phyloP scores from a whole-genome alignment of 441 rosid genomes.

The Brassica balearica region DNA sequence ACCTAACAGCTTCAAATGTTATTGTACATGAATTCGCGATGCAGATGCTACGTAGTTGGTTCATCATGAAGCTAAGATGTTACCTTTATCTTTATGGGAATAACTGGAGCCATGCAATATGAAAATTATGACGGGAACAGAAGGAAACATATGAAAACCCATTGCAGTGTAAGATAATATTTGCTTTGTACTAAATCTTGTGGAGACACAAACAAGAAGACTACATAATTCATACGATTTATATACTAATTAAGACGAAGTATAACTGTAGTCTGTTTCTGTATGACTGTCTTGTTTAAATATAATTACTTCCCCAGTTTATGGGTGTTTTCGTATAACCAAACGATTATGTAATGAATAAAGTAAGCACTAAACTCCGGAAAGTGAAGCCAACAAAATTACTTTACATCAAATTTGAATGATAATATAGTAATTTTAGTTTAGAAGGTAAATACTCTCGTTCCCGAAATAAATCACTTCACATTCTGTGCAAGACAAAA shows the following conservation, averaged over 20 bases:
- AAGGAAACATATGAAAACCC: not conserved
- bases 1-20: not conserved
- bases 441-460: not conserved
- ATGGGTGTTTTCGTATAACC: constrained; percentile 21
- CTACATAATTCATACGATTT: not conserved
- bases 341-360: constrained; percentile 15
- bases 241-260: constrained; percentile 6
- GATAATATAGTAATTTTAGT: not conserved
- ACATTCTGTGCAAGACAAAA: not conserved
- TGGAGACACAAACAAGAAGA: not conserved
- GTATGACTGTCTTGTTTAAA: not conserved
- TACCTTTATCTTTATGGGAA: constrained; percentile 52
- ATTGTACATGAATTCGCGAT: not conserved
- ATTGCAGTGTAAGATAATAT: constrained; percentile 9
- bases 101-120: constrained; percentile 40
- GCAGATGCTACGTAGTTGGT: too few relatives aligned
- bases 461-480: not conserved
- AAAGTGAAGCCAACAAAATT: not conserved
- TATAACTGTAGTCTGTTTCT: not conserved
- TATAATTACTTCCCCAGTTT: constrained; percentile 6
- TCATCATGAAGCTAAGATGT: not conserved
- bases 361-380: not conserved
- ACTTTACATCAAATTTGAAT: not conserved
- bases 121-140: constrained; percentile 20
- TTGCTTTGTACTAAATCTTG: constrained; percentile 1